Evolutionary conservation across 164 flowering plant genomes (phyloP), one percentile per base, ranked within the genome.

Genomic region (Hamamelis virginiana): DNA sequence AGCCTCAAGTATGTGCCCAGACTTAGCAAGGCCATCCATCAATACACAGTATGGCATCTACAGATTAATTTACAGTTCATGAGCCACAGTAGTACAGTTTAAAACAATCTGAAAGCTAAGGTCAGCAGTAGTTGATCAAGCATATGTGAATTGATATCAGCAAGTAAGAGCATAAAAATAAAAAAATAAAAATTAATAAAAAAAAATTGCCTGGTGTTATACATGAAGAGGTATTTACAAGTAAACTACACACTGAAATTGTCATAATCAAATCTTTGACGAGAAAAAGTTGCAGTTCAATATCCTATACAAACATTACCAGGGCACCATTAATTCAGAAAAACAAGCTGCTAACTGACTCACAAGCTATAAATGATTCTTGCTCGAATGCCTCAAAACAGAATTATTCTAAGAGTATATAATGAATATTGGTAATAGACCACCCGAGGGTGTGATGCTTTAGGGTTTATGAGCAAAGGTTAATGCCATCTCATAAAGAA

Each of bases 1-100:
- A 19, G 97, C 98, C 76, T 94, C 97, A n/a, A 76, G 59, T 59
- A 90, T 61, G n/a, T 72, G 79, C 51, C 95, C 92, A 67, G 94
- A 79, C 77, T 92, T 94, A 66, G 92, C 87, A 70, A 91, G 87
- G 60, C 89, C 88, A 77, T 92, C 96, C 97, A 94, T 94, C 78
- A 94, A 78, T 63, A 89, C 62, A 81, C 97, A 92, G 76, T 88
- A 94, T 14, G 98, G 97, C 88, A 90, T 94, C 98, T 92, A 71
- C 68, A 84, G 50, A 67, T 57, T 43, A 38, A 62, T 69, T 70
- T 41, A 44, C 27, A 64, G 22, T 15, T 43, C 23, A 74, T 69
- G 58, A 77, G 68, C 9, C 53, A 41, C 38, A 16, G n/a, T 41
- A n/a, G 14, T 43, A 27, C 14, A 22, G 28, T 15, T 23, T 41